A percentile compares a stretch with the other conserved stretches of the same genome.
phyloP scores from a whole-genome alignment of 202 grass and related monocot genomes.

The Cymbopogon flexuosus region DNA sequence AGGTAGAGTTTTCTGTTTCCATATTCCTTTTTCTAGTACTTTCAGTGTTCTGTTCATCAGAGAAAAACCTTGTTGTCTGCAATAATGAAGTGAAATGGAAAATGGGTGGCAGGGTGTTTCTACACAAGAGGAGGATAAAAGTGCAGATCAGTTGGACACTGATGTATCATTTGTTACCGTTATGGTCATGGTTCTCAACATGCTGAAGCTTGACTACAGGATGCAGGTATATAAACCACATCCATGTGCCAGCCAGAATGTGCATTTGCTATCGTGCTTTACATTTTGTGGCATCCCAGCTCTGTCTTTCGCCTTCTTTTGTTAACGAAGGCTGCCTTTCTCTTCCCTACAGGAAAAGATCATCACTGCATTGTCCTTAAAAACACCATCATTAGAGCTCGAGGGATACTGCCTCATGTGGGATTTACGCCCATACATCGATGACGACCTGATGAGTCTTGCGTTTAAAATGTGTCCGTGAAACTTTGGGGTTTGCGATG shows the following conservation, averaged over 20 bases:
- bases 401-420: slow-evolving; percentile 66
- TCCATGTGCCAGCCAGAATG: not conserved
- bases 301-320: not conserved
- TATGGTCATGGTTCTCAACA: slow-evolving; percentile 43
- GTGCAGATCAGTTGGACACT: slow-evolving; percentile 17
- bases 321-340: not conserved
- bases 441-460: slow-evolving; percentile 36
- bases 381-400: slow-evolving; percentile 43
- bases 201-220: slow-evolving; percentile 63
- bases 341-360: slow-evolving; percentile 47
- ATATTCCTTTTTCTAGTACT: not conserved
- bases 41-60: not conserved
- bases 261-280: not conserved
- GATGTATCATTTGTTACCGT: slow-evolving; percentile 20
- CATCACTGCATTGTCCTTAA: slow-evolving; percentile 36
- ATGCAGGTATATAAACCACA: slow-evolving; percentile 54
- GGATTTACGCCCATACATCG: slow-evolving; percentile 54
- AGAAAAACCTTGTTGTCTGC: not conserved
- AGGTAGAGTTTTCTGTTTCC: slow-evolving; percentile 19
- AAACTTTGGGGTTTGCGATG: not conserved
- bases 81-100: slow-evolving; percentile 1
- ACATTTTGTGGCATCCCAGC: not conserved
- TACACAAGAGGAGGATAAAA: slow-evolving; percentile 19
- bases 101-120: slow-evolving; percentile 5
- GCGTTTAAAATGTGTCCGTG: slow-evolving; percentile 51